Conservation (phyloP, 2,329 filamentous ascomycete species). For the Diaporthe capsici region DNA sequence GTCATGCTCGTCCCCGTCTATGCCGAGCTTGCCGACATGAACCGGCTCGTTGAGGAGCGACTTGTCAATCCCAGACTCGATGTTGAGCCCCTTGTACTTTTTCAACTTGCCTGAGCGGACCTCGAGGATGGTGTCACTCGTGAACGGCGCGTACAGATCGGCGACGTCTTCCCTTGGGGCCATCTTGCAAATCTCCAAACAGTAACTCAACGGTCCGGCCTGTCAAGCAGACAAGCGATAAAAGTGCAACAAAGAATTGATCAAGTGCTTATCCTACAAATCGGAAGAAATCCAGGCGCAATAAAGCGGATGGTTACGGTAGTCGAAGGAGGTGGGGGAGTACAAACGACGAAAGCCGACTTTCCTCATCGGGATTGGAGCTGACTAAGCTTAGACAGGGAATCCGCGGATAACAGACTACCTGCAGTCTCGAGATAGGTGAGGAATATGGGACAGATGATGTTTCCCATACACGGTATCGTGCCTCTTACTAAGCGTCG, state of each 20-base stretch:
- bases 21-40: constrained; percentile 62
- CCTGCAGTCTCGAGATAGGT: neutral
- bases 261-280: neutral
- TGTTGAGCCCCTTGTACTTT: constrained; percentile 63
- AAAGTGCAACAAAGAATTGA: neutral
- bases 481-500: neutral
- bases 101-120: constrained; percentile 71
- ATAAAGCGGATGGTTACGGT: too few relatives aligned
- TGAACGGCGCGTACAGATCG: constrained; percentile 59
- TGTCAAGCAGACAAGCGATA: neutral
- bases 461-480: too few relatives aligned
- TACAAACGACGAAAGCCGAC: neutral
- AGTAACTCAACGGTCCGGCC: neutral
- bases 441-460: neutral
- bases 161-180: constrained; percentile 46
- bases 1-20: constrained; percentile 74
- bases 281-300: neutral
- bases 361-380: neutral
- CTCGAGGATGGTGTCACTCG: constrained; percentile 66
- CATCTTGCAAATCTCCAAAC: constrained; percentile 2
- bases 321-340: too few relatives aligned
- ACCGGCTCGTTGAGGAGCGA: constrained; percentile 58
- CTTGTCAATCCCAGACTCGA: constrained; percentile 72
- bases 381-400: constrained; percentile 4
- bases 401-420: neutral